Evolutionary conservation across 139 green algal species (phyloP).

Genomic region (Coccomyxa sp.): DNA sequence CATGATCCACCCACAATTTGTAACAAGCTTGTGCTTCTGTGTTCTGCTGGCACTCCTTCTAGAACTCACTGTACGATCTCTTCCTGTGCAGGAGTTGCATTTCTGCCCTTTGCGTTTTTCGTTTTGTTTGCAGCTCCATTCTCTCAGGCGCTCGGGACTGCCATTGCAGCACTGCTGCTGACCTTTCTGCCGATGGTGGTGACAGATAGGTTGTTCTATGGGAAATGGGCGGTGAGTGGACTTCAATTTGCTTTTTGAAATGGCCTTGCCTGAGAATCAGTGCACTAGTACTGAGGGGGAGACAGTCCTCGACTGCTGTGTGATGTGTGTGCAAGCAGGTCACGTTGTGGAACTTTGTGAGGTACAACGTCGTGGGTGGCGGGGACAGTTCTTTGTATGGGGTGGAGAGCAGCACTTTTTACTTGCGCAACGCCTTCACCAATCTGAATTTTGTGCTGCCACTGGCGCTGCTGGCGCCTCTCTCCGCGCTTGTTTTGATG

Average conservation of each 20-base stretch:
- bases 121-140: conserved; percentile 29
- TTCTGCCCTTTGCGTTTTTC: conserved; percentile 54
- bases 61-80: not conserved
- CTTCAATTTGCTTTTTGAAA: not conserved
- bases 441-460: conserved; percentile 54
- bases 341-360: conserved; percentile 73
- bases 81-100: conserved; percentile 26
- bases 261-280: no score
- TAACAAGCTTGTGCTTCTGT: no score
- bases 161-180: conserved; percentile 6
- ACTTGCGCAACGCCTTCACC: conserved; percentile 63
- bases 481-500: conserved; percentile 18
- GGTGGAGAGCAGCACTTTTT: conserved; percentile 62
- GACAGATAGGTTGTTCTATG: conserved; percentile 44
- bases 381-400: conserved; percentile 73
- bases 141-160: conserved; percentile 5
- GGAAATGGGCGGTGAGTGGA: conserved; percentile 40
- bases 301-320: no score
- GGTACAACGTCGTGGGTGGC: conserved; percentile 66
- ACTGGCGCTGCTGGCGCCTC: conserved; percentile 37
- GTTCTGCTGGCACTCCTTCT: no score
- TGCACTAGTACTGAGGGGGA: no score
- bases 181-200: conserved; percentile 28
- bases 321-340: conserved; percentile 18
- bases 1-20: no score